Evolutionary conservation across 768 basidiomycete species (phyloP).

Genomic region (Boletus sp.): DNA sequence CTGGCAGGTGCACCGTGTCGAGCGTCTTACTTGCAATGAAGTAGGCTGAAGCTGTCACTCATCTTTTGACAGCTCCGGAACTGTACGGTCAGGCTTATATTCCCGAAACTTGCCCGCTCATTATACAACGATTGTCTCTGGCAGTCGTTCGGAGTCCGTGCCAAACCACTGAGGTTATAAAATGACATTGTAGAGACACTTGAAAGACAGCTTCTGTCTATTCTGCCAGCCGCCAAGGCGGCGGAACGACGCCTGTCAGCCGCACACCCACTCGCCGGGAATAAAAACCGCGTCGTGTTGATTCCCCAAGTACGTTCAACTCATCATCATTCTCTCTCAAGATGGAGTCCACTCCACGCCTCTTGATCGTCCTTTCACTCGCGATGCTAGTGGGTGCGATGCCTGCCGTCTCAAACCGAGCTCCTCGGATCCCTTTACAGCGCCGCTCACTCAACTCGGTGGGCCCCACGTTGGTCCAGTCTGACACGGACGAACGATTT

Average conservation of each 20-base stretch:
- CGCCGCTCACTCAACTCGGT: conserved; percentile 1
- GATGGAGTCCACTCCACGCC: conserved; percentile 4
- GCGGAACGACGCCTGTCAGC: conserved; percentile 11
- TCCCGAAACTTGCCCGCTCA: not conserved
- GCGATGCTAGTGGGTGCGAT: not conserved
- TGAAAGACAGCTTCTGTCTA: not conserved
- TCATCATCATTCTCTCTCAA: not conserved
- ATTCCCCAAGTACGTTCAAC: not conserved
- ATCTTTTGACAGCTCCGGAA: not conserved
- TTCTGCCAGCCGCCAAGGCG: conserved; percentile 2
- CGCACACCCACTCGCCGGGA: not conserved
- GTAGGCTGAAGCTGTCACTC: no score
- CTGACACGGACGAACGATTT: not conserved
- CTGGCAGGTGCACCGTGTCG: not conserved
- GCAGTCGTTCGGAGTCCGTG: not conserved
- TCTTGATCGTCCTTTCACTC: conserved; percentile 5
- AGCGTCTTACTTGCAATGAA: not conserved
- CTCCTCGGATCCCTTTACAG: conserved; percentile 4
- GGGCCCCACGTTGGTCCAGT: not conserved
- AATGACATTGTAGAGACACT: not conserved
- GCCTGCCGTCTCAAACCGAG: conserved; percentile 5
- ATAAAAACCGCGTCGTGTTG: conserved; percentile 5
- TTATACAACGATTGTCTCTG: not conserved
- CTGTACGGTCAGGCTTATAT: not conserved
- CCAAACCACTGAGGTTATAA: not conserved